phyloP scores from a whole-genome alignment of 768 basidiomycete species.

The Melanogaster broomeanus region DNA sequence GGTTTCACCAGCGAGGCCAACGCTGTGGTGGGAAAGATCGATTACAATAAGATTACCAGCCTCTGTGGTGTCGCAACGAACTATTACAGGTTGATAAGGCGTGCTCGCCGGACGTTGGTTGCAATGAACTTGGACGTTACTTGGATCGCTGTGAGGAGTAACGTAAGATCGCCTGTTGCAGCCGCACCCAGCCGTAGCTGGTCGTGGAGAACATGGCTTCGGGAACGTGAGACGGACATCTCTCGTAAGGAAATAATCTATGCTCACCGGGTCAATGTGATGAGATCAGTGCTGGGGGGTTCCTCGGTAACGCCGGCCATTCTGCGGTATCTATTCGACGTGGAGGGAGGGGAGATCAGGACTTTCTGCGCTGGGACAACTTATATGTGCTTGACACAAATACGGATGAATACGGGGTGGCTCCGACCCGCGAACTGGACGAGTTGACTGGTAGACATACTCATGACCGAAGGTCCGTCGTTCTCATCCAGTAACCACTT shows the following conservation, averaged over 20 bases:
- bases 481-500: slow-evolving; percentile 7
- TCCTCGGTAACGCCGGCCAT: slow-evolving; percentile 49
- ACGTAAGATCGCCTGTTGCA: slow-evolving; percentile 92
- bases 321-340: slow-evolving; percentile 2
- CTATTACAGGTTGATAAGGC: slow-evolving; percentile 96
- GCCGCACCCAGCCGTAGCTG: slow-evolving; percentile 79
- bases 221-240: slow-evolving; percentile 3
- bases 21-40: slow-evolving; percentile 48
- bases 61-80: slow-evolving; percentile 7
- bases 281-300: slow-evolving; percentile 79
- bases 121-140: slow-evolving; percentile 97
- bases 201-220: slow-evolving; percentile 84
- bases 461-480: too few species aligned
- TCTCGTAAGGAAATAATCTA: background rate
- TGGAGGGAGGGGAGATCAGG: background rate
- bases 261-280: slow-evolving; percentile 87
- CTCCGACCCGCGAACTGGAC: slow-evolving; percentile 2
- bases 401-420: slow-evolving; percentile 22
- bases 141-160: slow-evolving; percentile 94
- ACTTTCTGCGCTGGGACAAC: background rate
- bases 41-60: background rate
- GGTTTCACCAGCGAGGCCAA: slow-evolving; percentile 94
- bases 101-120: slow-evolving; percentile 95
- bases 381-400: slow-evolving; percentile 18
- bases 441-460: slow-evolving; percentile 8